Base-by-base conservation (phyloP, 164 flowering plant species). In the Kalanchoe fedtschenkoi region DNA sequence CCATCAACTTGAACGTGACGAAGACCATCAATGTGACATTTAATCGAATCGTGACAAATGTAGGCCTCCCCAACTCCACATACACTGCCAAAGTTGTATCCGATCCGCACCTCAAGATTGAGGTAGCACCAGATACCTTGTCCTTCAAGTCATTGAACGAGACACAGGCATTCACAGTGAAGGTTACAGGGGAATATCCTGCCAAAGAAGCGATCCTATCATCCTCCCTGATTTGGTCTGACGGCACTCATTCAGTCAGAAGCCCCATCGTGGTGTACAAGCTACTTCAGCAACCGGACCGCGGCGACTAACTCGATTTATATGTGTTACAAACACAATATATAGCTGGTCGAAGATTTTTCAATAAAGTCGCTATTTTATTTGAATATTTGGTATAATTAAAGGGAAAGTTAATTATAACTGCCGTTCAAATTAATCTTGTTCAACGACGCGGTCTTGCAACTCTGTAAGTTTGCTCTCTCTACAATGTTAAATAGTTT, bases 31-130 rank as follows among this genome's bases (percentile, higher is more conserved):
- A 8, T 0, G 41, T 64, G 0, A 19, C 13, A 0, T 78, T 75
- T 43, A 4, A 30, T 0, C 68, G 87, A 61, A 74, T 72, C 9
- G 88, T 77, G 5, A 81, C 77, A 3, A 79, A 81, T 41, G 82
- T 83, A 29, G 88, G 85, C 0, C 11, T 10, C 0, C 66, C 70
- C 11, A 73, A 70, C 32, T 73, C 79, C 1, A 65, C 69, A 0
- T 78, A 80, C 65, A 72, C 21, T 26, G 30, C 43, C 14, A 61
- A 13, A 21, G 33, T 35, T 14, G 15, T 6, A 24, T 3, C n/a
- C 4, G 32, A 61, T 58, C 14, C 63, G 2, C 19, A 32, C 29
- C 11, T 55, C 4, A 33, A 28, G 11, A 35, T 63, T 14, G 17
- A 41, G 6, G 71, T 68, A n/a, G 47, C 15, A 4, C 71, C 66